These are phyloP conservation scores for Pseudogymnoascus destructans DNA, from an alignment of 2,329 filamentous ascomycete genomes.

Conservation along the genomic window DNA sequence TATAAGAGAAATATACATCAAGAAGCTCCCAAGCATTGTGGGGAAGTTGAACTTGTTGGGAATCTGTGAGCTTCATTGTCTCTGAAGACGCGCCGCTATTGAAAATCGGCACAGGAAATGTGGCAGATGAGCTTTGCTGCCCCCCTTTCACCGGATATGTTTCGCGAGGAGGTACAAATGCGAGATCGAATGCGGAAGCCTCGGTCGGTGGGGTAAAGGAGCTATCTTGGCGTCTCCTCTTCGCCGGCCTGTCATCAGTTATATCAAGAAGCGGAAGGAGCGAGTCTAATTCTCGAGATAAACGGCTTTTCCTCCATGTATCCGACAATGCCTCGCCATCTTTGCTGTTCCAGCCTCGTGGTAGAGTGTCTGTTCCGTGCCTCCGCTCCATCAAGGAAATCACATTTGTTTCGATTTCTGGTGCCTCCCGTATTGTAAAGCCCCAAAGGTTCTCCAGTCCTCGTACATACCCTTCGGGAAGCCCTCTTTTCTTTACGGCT, in stretches of 20 bases:
- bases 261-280: constrained; percentile 6
- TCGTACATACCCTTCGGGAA: constrained; percentile 62
- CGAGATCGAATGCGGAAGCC: constrained; percentile 9
- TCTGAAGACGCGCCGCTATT: background rate
- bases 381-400: constrained; percentile 10
- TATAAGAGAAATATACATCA: constrained; percentile 59
- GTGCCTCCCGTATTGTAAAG: constrained; percentile 9
- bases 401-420: constrained; percentile 10
- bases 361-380: constrained; percentile 25
- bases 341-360: constrained; percentile 24
- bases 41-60: constrained; percentile 29
- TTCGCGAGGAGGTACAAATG: background rate
- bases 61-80: background rate
- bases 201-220: constrained; percentile 21
- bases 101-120: background rate
- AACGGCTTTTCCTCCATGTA: constrained; percentile 12
- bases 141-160: background rate
- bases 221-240: constrained; percentile 6
- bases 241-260: constrained; percentile 2
- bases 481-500: constrained; percentile 58
- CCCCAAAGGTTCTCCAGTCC: constrained; percentile 40
- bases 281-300: constrained; percentile 10
- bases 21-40: constrained; percentile 45
- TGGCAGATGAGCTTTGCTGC: background rate
- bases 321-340: constrained; percentile 33